Percentiles rank a stretch among this genome's conserved stretches.
These are phyloP conservation scores for Colletotrichum liaoningense DNA, from an alignment of 2,329 filamentous ascomycete species.

Conservation along the genomic window DNA sequence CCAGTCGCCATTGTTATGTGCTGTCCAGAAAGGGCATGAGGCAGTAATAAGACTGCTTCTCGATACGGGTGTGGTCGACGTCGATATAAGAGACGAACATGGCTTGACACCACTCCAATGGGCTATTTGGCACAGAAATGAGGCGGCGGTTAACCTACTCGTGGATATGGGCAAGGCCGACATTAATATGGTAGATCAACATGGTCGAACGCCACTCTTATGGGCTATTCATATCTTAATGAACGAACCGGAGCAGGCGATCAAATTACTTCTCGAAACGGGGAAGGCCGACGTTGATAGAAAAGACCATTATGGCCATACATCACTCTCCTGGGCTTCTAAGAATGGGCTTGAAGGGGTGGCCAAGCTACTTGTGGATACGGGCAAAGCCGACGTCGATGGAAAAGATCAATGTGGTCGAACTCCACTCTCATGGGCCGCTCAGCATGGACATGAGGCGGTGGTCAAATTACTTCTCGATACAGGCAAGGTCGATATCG, in stretches of 20 bases:
- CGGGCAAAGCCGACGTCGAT: fast-evolving
- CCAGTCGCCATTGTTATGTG: neutral
- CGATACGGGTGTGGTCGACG: too few species aligned
- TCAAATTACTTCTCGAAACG: neutral
- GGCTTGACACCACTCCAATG: too few species aligned
- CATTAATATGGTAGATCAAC: neutral
- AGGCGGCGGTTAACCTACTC: neutral
- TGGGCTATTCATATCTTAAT: too few species aligned
- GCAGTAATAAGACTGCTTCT: neutral
- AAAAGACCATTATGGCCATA: neutral
- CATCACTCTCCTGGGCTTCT: neutral
- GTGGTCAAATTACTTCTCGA: neutral
- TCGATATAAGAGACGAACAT: fast-evolving
- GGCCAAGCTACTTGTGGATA: neutral
- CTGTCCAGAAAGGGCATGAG: neutral
- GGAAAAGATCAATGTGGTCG: neutral
- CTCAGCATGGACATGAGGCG: neutral
- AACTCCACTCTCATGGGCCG: neutral
- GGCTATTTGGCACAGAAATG: neutral
- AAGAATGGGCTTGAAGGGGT: neutral
- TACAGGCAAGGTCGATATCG: fast-evolving
- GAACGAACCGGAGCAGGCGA: too few species aligned
- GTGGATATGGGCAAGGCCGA: neutral
- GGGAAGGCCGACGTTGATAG: neutral
- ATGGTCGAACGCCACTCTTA: neutral